A percentile compares a stretch with the other conserved stretches of the same genome.
These are phyloP conservation scores for Geotrichum carabidarum DNA, from an alignment of 1,139 yeast species.

Conservation along the genomic window DNA sequence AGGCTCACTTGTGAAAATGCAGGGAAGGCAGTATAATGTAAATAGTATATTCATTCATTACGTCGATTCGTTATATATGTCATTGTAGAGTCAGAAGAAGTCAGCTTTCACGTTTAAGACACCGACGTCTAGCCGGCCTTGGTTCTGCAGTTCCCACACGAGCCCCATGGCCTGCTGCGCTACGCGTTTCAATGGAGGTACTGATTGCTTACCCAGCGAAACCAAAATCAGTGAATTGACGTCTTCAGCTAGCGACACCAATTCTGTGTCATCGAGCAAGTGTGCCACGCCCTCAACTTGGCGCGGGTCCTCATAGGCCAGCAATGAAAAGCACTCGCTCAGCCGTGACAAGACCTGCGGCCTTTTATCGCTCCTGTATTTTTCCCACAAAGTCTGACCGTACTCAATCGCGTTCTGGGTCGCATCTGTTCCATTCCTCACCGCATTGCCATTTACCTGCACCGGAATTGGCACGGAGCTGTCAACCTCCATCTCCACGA, in stretches of 20 bases:
- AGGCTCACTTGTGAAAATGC: neutral
- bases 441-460: neutral
- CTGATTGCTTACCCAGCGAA: slow-evolving; percentile 41
- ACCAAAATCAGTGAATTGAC: slow-evolving; percentile 43
- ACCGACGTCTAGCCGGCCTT: slow-evolving; percentile 32
- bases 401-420: slow-evolving; percentile 41
- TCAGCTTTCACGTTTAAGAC: slow-evolving; percentile 39
- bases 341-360: slow-evolving; percentile 35
- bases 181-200: slow-evolving; percentile 39
- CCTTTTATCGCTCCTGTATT: slow-evolving; percentile 36
- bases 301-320: slow-evolving; percentile 50
- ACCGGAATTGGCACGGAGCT: neutral
- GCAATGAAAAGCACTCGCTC: slow-evolving; percentile 44
- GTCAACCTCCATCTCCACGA: neutral
- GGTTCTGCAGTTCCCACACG: slow-evolving; percentile 36
- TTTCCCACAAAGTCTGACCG: slow-evolving; percentile 46
- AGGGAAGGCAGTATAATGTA: neutral
- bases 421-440: slow-evolving; percentile 7
- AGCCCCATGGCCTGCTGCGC: slow-evolving; percentile 37
- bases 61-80: too few relatives aligned
- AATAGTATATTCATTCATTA: too few relatives aligned
- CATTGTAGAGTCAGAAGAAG: slow-evolving; percentile 26
- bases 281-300: slow-evolving; percentile 38
- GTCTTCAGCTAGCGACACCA: slow-evolving; percentile 42
- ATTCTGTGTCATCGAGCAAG: slow-evolving; percentile 37